phyloP scores from a whole-genome alignment of 345 rosid genomes.

The Limnanthes douglasii region DNA sequence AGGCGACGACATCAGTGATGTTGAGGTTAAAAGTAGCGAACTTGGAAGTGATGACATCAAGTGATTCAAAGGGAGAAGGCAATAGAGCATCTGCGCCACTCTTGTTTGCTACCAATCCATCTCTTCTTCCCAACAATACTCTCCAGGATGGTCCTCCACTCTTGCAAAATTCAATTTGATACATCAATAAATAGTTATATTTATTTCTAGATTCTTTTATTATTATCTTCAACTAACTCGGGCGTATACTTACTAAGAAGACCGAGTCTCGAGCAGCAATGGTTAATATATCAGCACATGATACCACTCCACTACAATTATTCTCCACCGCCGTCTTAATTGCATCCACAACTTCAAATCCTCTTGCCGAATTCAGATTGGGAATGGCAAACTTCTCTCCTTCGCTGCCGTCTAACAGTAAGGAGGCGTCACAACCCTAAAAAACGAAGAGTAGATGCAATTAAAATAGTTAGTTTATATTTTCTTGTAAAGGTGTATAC shows the following conservation, averaged over 20 bases:
- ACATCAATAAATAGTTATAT: too few species aligned
- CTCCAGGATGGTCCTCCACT: conserved; percentile 73
- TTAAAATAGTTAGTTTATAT: too few species aligned
- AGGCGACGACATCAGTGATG: conserved; percentile 43
- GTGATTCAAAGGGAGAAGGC: conserved; percentile 47
- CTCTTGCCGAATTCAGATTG: conserved; percentile 39
- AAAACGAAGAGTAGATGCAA: neutral
- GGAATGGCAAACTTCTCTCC: conserved; percentile 38
- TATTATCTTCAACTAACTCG: too few species aligned
- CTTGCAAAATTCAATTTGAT: conserved; percentile 22
- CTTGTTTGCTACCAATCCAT: conserved; percentile 43
- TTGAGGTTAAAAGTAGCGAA: conserved; percentile 39
- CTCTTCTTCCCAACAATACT: conserved; percentile 66
- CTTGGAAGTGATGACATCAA: conserved; percentile 29
- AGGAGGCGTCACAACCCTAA: conserved; percentile 55
- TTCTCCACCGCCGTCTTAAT: conserved; percentile 54
- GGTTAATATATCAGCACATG: conserved; percentile 60
- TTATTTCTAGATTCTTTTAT: neutral
- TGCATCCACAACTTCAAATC: conserved; percentile 39
- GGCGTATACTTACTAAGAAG: conserved; percentile 28
- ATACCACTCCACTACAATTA: conserved; percentile 52
- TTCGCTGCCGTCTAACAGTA: conserved; percentile 36
- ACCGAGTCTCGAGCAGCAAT: conserved; percentile 69
- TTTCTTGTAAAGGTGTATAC: too few species aligned
- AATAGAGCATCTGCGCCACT: conserved; percentile 38